Conservation (phyloP, 331 rosid genomes). For the Pyrus hybrid region DNA sequence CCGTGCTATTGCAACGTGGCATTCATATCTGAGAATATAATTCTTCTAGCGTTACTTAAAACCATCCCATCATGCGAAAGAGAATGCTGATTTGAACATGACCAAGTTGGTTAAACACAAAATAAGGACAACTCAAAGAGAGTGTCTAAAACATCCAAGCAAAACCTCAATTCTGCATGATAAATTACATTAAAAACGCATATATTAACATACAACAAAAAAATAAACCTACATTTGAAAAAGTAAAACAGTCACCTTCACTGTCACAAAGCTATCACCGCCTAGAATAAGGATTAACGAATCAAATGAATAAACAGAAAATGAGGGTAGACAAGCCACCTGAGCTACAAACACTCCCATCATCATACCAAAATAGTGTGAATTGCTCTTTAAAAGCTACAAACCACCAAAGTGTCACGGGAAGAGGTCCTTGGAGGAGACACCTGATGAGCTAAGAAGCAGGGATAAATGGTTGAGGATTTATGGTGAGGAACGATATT, state of each 20-base stretch:
- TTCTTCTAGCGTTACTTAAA: not conserved
- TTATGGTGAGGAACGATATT: not conserved
- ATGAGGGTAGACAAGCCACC: not conserved
- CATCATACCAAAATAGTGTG: not conserved
- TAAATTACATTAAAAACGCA: not conserved
- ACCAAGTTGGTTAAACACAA: no score
- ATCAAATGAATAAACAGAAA: not conserved
- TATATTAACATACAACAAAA: fast-evolving
- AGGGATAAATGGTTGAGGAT: not conserved
- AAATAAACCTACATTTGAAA: not conserved
- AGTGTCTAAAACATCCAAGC: not conserved
- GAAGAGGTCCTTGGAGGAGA: not conserved
- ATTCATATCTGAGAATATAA: not conserved
- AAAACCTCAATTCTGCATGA: fast-evolving
- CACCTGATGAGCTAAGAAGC: not conserved
- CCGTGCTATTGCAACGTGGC: not conserved
- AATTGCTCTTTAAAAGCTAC: not conserved
- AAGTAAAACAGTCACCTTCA: not conserved
- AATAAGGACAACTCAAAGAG: not conserved
- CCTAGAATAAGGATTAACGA: no score
- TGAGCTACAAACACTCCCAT: not conserved
- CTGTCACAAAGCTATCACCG: fast-evolving
- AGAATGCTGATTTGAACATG: not conserved
- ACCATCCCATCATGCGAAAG: not conserved
- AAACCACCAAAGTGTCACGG: not conserved